Evolutionary conservation across 768 basidiomycete species (phyloP).

Genomic region (Strobilomyces confusus): DNA sequence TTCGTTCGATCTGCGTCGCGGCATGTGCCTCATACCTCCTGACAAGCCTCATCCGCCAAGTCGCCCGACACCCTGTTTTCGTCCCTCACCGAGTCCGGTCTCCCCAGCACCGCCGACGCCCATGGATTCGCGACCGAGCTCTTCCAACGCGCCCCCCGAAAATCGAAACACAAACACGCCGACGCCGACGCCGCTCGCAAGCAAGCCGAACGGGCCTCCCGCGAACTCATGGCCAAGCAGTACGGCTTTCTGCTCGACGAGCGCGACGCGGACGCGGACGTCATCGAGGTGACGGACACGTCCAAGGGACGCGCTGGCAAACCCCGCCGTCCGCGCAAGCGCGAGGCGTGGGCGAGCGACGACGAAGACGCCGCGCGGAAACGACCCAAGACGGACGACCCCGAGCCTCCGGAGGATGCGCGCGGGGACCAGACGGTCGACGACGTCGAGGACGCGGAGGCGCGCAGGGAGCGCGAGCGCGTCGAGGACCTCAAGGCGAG

Average conservation of each 20-base stretch:
- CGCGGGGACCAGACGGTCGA: constrained; percentile 34
- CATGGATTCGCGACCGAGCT: constrained; percentile 79
- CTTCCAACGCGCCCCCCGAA: constrained; percentile 72
- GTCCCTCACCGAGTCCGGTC: constrained; percentile 70
- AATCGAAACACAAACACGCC: constrained; percentile 60
- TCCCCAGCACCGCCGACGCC: constrained; percentile 77
- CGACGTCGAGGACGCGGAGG: constrained; percentile 78
- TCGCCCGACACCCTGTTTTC: constrained; percentile 73
- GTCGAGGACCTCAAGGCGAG: constrained; percentile 78
- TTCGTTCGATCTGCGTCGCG: neutral
- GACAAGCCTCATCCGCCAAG: constrained; percentile 72
- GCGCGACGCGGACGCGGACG: constrained; percentile 50
- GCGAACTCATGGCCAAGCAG: constrained; percentile 62
- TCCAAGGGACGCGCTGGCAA: constrained; percentile 27
- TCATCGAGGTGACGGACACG: constrained; percentile 36
- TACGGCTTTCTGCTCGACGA: constrained; percentile 88
- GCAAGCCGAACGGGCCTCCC: constrained; percentile 74
- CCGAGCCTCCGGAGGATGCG: constrained; percentile 23
- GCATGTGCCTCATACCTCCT: neutral
- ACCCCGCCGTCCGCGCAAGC: constrained; percentile 67
- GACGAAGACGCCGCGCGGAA: constrained; percentile 78
- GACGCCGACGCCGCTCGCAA: constrained; percentile 45
- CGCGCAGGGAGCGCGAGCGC: constrained; percentile 67
- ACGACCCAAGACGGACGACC: constrained; percentile 50
- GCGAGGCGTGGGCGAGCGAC: constrained; percentile 92